Base-by-base conservation (phyloP, 2,329 filamentous ascomycete genomes). In the Diaporthe humulicola region DNA sequence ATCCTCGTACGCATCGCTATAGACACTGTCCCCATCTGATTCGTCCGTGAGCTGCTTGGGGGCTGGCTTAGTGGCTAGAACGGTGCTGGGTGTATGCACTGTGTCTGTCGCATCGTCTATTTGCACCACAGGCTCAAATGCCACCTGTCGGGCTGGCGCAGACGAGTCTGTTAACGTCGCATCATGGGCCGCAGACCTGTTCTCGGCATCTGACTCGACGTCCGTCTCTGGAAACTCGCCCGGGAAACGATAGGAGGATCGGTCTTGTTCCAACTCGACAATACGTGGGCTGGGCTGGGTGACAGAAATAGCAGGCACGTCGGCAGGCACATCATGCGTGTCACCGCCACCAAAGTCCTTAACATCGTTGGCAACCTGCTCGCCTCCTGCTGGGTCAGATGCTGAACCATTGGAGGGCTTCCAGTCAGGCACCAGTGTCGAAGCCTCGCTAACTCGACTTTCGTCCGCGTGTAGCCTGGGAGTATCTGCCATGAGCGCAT, bases 1-100 rank as follows among this genome's bases (percentile, higher is more conserved):
- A 75, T 95, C 93, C 82, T 96, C 94, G 71, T 93, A 93, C 1
- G 94, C 94, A 82, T 96, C 94, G 77, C 92, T 95, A 80, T 94
- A 96, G 33, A 94, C 88, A 76, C 89, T 92, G 67, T 85, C 86
- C 19, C 84, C 84, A 73, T 91, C 90, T 4, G 85, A 80, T 17
- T 81, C 80, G 14, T 78, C 79, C 25, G 77, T 81, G 7, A 82
- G 85, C n/a, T 89, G 85, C 1, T 85, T 81, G n/a, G 73, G 58
- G 2, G 75, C 73, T 2, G 78, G 74, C 30, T 79, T 79, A 12
- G 79, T 76, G 15, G 79, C 79, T 15, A 76, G 74, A 22, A 78
- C 78, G 0, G 79, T 78, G 9, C 73, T 73, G 0, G 79, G 77
- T 30, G 77, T 79, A 3, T 80, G 77, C 14, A 67, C 22, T 28